phyloP scores from a whole-genome alignment of 345 rosid genomes.

The Cardamine resedifolia region DNA sequence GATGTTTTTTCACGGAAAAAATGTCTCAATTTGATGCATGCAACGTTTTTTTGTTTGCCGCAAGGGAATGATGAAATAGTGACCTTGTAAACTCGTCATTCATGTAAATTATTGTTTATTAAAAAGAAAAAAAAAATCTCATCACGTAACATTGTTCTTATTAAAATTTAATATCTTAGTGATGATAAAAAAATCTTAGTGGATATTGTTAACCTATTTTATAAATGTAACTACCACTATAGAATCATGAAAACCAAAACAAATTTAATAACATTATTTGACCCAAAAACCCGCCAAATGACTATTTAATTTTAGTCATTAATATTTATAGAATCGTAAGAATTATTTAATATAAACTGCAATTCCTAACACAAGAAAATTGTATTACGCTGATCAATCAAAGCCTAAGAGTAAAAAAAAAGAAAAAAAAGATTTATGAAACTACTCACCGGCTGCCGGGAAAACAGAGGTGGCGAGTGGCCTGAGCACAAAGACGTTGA shows the following conservation, averaged over 20 bases:
- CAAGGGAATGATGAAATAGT: not conserved
- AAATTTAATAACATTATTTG: not conserved
- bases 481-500: constrained; percentile 74
- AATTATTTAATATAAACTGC: not conserved
- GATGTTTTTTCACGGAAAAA: not conserved
- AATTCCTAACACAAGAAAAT: not conserved
- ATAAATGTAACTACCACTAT: not conserved
- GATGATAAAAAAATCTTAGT: not conserved
- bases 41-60: constrained; percentile 9
- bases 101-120: not conserved
- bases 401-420: not conserved
- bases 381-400: not conserved
- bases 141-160: not conserved
- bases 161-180: not conserved
- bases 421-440: not conserved
- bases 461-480: constrained; percentile 77
- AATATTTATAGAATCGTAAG: not conserved
- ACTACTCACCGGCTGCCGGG: constrained; percentile 83
- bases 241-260: not conserved
- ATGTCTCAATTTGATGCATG: not conserved
- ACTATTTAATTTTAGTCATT: not conserved
- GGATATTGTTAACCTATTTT: not conserved
- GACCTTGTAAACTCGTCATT: not conserved
- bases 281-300: not conserved
- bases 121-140: not conserved